These are phyloP conservation scores for Umbilicus rupestris DNA, from an alignment of 164 flowering plant species.

Conservation along the genomic window DNA sequence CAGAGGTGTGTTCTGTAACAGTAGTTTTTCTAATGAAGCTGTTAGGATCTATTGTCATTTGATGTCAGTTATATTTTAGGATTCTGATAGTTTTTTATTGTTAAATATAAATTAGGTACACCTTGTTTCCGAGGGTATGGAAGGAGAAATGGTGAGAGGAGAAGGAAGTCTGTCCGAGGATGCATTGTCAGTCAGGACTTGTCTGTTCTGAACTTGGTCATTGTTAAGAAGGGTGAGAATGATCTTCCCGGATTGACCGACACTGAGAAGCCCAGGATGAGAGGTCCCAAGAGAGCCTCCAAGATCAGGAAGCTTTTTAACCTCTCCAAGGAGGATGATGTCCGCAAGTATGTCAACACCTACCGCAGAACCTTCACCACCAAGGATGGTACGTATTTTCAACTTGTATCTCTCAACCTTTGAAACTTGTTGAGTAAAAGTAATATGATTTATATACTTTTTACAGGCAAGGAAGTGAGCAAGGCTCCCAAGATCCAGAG, in stretches of 20 bases:
- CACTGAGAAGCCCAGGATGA: conserved; percentile 58
- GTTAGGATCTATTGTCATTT: too few relatives aligned
- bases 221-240: conserved; percentile 61
- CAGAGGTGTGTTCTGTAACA: conserved; percentile 24
- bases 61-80: too few relatives aligned
- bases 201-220: conserved; percentile 54
- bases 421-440: background rate
- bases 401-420: background rate
- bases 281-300: conserved; percentile 67
- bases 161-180: conserved; percentile 64
- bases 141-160: conserved; percentile 53
- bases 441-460: background rate
- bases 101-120: conserved; percentile 35
- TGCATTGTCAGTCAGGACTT: conserved; percentile 61
- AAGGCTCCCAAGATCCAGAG: conserved; percentile 63
- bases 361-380: conserved; percentile 45
- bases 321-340: conserved; percentile 59
- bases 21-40: too few relatives aligned
- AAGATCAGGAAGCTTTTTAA: conserved; percentile 61
- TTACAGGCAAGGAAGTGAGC: conserved; percentile 46
- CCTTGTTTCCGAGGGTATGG: conserved; percentile 68
- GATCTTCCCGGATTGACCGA: conserved; percentile 64
- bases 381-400: conserved; percentile 28
- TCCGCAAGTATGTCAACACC: conserved; percentile 56
- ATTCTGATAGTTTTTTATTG: background rate